Base-by-base conservation (phyloP, 805 yeast genomes). In the Lachancea waltii region DNA sequence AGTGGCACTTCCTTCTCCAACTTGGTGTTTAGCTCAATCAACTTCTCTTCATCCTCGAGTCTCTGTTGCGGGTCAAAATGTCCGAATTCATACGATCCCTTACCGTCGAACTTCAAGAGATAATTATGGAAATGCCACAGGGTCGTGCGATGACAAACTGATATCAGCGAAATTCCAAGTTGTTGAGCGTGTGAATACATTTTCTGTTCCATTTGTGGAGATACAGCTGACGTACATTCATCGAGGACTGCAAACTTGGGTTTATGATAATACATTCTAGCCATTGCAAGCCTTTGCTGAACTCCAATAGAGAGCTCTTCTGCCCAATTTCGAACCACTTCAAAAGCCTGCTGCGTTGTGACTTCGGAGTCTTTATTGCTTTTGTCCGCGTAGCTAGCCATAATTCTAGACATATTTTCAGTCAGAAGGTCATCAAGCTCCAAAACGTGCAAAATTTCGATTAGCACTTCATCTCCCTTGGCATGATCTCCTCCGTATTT, bases 221-320 rank as follows among this genome's bases (percentile, higher is more conserved):
- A 80, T 2, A 89, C 95, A 1, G 95, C 90, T 3, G 95, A 85
- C 1, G 97, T 89, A 61, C 96, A 89, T 65, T 89, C 97, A 63
- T 89, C 97, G 47, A 89, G 67, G 18, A 89, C 95, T 0, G 97
- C 97, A 69, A 87, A 89, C 59, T 78, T 82, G 2, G 97, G 97
- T 51, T 73, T 72, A 60, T 89, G 96, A 56, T 87, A 89, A 56
- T 84, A 89, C 61, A 89, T 69, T 52, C 97, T 73, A 2, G 95
- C 95, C 83, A 90, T 81, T 10, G 96, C 96, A 46, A 89, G 69
- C 50, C 95, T 69, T 59, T 89, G 97, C 60, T 89, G 96, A 17
- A 89, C 94, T 19, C 97, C 97, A 46, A 81, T 79, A 2, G 94
- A 81, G 44, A 89, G 67, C 48, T 87, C 85, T 48, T 86, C 95